Base-by-base conservation (phyloP, 2,329 filamentous ascomycete genomes). In the Xylariaceae sp. region DNA sequence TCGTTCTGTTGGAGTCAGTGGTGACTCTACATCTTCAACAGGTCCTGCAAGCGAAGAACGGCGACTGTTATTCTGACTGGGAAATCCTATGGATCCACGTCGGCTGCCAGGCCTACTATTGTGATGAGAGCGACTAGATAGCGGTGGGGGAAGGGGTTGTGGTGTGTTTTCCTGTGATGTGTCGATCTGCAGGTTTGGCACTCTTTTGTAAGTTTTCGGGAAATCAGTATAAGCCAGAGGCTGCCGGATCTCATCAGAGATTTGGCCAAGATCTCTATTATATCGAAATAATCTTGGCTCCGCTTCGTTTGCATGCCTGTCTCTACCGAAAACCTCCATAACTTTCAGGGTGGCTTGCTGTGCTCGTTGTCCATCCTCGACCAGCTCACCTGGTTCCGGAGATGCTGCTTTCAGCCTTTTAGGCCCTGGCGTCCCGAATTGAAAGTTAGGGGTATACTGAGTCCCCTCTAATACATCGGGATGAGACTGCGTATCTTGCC, bases 1-100 rank as follows among this genome's bases (percentile, higher is more conserved):
- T 9, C 53, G 52, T 18, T 61, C 58, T 19, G 50, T 57, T 11
- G 54, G 49, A 19, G 59, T 60, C 16, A 62, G 48, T 8, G 57
- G 52, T n/a, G 59, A 62, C 18, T 42, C 53, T 17, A 37, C 34
- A 17, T 44, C 44, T 8, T 44, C 33, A 9, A 43, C 37, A 13
- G 38, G 13, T 4, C 40, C 45, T 34, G 31, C 50, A n/a, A 47
- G 37, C 9, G 53, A 53, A 9, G 51, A 56, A 17, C 49, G 51
- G 7, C 55, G 52, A 34, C 52, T 54, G 13, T 36, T 36, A 32
- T 32, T n/a, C 13, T 17, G 13, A 32, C 30, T 32, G 30, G 30
- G 6, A 7, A n/a, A 17, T 15, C 39, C 26, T 9, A n/a, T 12
- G 19, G n/a, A n/a, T 34, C 34, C 19, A 37, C 19, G 39, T 30